These are phyloP conservation scores for Chaetomium olivaceum DNA, from an alignment of 2,329 filamentous ascomycete species.

Conservation along the genomic window DNA sequence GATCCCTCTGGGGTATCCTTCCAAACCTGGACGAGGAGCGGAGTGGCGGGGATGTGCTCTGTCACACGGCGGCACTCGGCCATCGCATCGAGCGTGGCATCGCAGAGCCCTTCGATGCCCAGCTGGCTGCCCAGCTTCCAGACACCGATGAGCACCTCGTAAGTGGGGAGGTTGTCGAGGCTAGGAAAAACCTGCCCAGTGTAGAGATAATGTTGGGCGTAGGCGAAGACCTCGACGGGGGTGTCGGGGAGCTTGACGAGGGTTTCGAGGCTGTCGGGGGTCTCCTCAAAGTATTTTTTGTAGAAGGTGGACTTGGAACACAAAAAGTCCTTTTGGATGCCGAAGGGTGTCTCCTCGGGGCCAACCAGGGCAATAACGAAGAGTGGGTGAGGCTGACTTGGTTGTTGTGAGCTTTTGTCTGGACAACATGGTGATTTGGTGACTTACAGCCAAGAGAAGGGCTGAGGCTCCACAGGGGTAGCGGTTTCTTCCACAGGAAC, in stretches of 20 bases:
- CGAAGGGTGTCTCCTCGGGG: conserved; percentile 54
- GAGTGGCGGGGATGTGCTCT: conserved; percentile 57
- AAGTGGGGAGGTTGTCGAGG: conserved; percentile 48
- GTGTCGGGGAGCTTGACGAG: conserved; percentile 53
- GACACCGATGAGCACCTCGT: conserved; percentile 55
- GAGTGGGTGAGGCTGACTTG: conserved; percentile 54
- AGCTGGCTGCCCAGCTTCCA: conserved; percentile 59
- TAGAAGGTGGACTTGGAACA: conserved; percentile 54
- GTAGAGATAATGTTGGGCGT: conserved; percentile 56
- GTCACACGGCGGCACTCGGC: conserved; percentile 55
- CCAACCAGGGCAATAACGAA: conserved; percentile 59
- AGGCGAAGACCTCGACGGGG: conserved; percentile 53
- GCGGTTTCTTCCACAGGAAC: not conserved
- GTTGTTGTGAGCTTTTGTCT: conserved; percentile 13
- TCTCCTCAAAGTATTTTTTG: conserved; percentile 46
- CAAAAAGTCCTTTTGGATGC: conserved; percentile 60
- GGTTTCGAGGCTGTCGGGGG: conserved; percentile 47
- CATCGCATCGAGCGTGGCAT: conserved; percentile 59
- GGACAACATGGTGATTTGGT: not conserved
- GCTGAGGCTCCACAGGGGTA: conserved; percentile 6
- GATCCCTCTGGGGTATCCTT: conserved; percentile 62
- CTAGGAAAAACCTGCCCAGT: conserved; percentile 51
- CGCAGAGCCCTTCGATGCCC: conserved; percentile 56
- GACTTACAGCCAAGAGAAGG: conserved; percentile 39
- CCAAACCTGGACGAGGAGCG: conserved; percentile 62